Conservation (phyloP, 768 basidiomycete species). For the Leccinum arenicola region DNA sequence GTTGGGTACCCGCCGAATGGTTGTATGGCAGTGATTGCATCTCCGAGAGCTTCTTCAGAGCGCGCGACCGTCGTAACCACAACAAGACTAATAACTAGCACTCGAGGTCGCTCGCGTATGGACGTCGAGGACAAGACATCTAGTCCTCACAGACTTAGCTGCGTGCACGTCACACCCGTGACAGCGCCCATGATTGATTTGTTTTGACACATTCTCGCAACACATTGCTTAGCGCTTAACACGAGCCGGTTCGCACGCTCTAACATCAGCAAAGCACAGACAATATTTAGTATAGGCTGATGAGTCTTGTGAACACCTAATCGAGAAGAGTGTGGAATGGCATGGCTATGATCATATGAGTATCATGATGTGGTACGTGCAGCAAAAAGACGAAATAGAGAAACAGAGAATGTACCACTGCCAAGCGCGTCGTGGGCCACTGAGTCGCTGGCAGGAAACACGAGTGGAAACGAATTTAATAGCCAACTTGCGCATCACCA, state of each 20-base stretch:
- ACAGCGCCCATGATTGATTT: slow-evolving; percentile 21
- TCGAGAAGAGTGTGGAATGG: slow-evolving; percentile 28
- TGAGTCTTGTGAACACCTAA: slow-evolving; percentile 27
- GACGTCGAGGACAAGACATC: background rate
- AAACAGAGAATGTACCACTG: slow-evolving; percentile 23
- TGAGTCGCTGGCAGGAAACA: slow-evolving; percentile 18
- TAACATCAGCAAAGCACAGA: slow-evolving; percentile 25
- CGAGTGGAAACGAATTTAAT: slow-evolving; percentile 50
- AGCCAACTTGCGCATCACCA: slow-evolving; percentile 73
- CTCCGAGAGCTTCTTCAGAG: background rate
- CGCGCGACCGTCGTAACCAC: background rate
- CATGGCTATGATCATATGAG: slow-evolving; percentile 29
- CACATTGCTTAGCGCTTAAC: background rate
- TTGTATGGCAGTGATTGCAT: slow-evolving; percentile 32
- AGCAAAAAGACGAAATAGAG: slow-evolving; percentile 29
- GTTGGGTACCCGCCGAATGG: slow-evolving; percentile 28
- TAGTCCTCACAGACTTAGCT: background rate
- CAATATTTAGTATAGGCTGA: slow-evolving; percentile 26
- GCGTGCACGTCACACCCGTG: slow-evolving; percentile 4
- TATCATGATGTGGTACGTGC: slow-evolving; percentile 23
- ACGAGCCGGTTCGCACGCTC: slow-evolving; percentile 13
- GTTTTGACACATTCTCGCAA: background rate
- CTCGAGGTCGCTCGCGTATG: background rate
- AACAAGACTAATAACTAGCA: background rate
- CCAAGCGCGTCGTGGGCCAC: background rate